phyloP scores from a whole-genome alignment of 495 filamentous ascomycete genomes.

The Astrocystis sublimbata region DNA sequence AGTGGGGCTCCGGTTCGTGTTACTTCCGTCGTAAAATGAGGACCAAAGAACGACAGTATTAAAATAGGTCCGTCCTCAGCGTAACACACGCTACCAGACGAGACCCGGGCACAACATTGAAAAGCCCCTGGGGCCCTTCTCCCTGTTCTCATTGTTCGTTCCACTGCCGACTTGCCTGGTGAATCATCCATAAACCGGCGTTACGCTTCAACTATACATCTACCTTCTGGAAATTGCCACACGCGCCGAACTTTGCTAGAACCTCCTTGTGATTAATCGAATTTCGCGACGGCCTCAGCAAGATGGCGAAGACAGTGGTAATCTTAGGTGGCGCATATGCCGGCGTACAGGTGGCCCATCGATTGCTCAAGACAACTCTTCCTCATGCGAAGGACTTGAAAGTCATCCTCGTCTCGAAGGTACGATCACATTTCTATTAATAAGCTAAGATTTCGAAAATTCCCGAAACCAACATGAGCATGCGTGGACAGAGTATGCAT shows the following conservation, averaged over 20 bases:
- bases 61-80: neutral
- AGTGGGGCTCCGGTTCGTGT: constrained; percentile 14
- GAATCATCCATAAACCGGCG: neutral
- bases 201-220: neutral
- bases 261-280: neutral
- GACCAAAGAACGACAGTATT: neutral
- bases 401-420: constrained; percentile 50
- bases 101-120: neutral
- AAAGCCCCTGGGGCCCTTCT: neutral
- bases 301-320: constrained; percentile 39
- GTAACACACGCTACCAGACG: constrained; percentile 1
- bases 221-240: neutral
- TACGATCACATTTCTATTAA: constrained; percentile 22
- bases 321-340: constrained; percentile 57
- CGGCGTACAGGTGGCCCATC: constrained; percentile 55
- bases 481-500: neutral
- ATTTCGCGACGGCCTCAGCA: neutral
- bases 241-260: constrained; percentile 8
- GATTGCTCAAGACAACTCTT: constrained; percentile 48
- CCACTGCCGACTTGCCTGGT: neutral
- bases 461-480: neutral
- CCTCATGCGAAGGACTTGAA: constrained; percentile 40
- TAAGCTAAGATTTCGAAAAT: neutral
- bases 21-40: constrained; percentile 9
- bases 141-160: neutral